Conservation (phyloP, 2,329 filamentous ascomycete species). For the Xylariomycetidae sp. region DNA sequence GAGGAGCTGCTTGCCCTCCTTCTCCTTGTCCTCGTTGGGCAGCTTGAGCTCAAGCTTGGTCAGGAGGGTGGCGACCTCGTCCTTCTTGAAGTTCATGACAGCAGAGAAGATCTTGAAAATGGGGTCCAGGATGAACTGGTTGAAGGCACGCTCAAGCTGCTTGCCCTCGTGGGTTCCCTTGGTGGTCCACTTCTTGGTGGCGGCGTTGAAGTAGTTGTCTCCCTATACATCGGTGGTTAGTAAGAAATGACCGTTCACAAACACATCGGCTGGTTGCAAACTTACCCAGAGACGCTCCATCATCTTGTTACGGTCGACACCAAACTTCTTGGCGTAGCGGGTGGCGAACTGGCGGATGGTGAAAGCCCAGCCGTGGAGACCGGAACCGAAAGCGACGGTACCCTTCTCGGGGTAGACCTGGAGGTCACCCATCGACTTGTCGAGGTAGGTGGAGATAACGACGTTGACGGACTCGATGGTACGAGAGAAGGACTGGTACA, state of each 20-base stretch:
- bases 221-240: slow-evolving; percentile 40
- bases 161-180: slow-evolving; percentile 76
- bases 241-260: neutral
- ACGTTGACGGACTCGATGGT: slow-evolving; percentile 99
- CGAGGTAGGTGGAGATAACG: slow-evolving; percentile 98
- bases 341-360: slow-evolving; percentile 95
- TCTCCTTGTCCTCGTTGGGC: slow-evolving; percentile 73
- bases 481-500: slow-evolving; percentile 99
- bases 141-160: slow-evolving; percentile 95
- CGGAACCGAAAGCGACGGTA: slow-evolving; percentile 97
- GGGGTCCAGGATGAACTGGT: slow-evolving; percentile 98
- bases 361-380: slow-evolving; percentile 99
- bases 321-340: slow-evolving; percentile 99
- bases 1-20: slow-evolving; percentile 95
- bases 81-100: slow-evolving; percentile 99
- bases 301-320: slow-evolving; percentile 99
- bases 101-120: slow-evolving; percentile 98
- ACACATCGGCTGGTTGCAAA: slow-evolving; percentile 10
- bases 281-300: slow-evolving; percentile 98
- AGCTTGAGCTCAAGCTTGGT: slow-evolving; percentile 97
- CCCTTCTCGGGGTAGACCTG: slow-evolving; percentile 98
- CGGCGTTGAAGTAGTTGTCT: slow-evolving; percentile 99
- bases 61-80: slow-evolving; percentile 75
- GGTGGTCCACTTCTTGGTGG: slow-evolving; percentile 99
- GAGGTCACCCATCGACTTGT: slow-evolving; percentile 94